phyloP scores from a whole-genome alignment of 2,329 filamentous ascomycete species.

The Mollisiaceae sp. region DNA sequence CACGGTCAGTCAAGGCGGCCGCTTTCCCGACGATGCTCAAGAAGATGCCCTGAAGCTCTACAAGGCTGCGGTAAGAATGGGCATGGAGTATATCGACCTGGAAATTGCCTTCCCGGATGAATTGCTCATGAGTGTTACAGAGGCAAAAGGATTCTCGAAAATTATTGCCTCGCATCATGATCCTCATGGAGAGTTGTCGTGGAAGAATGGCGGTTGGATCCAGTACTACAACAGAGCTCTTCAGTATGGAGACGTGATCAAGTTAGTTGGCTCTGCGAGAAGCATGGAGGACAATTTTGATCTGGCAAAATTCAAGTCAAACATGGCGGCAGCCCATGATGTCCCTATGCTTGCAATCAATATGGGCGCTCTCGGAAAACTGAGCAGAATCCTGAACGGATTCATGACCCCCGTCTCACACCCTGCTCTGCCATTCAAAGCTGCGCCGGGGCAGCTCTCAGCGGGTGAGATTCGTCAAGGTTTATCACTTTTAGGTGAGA shows the following conservation, averaged over 20 bases:
- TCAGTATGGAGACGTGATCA: constrained; percentile 91
- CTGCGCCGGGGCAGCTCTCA: constrained; percentile 91
- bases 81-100: constrained; percentile 90
- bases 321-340: constrained; percentile 73
- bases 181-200: constrained; percentile 76
- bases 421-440: constrained; percentile 85
- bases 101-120: constrained; percentile 85
- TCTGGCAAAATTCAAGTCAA: constrained; percentile 79
- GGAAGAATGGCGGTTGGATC: constrained; percentile 93
- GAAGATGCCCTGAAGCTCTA: constrained; percentile 79
- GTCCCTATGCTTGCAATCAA: constrained; percentile 94
- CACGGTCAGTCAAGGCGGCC: constrained; percentile 83
- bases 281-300: constrained; percentile 85
- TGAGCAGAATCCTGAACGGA: constrained; percentile 86
- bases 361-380: constrained; percentile 86
- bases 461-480: constrained; percentile 85
- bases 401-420: constrained; percentile 97
- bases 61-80: constrained; percentile 77
- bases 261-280: constrained; percentile 84
- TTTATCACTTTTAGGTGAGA: constrained; percentile 78
- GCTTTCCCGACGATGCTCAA: constrained; percentile 78
- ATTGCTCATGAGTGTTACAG: constrained; percentile 72
- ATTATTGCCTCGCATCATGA: constrained; percentile 98
- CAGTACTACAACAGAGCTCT: constrained; percentile 87
- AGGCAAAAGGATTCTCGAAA: constrained; percentile 70